These are phyloP conservation scores for Nepenthes mirabilis DNA, from an alignment of 148 eudicot genomes.

Conservation along the genomic window DNA sequence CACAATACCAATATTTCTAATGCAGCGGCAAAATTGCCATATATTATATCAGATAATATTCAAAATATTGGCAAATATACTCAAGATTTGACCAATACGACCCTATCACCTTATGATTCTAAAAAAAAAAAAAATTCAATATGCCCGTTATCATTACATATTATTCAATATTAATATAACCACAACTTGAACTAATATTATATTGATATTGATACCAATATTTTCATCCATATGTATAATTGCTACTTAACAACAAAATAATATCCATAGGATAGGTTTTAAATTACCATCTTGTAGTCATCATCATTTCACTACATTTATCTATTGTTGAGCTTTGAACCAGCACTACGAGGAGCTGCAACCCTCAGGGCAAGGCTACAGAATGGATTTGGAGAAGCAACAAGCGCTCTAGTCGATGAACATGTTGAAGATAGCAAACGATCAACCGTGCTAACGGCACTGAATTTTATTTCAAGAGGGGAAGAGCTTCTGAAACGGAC, in stretches of 20 bases:
- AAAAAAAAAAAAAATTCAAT: too few relatives aligned
- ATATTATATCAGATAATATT: too few relatives aligned
- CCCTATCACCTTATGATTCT: too few relatives aligned
- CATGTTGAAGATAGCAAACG: constrained; percentile 44
- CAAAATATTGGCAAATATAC: too few relatives aligned
- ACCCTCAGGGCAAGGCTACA: constrained; percentile 65
- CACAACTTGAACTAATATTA: too few relatives aligned
- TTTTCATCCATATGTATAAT: too few relatives aligned
- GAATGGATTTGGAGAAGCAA: constrained; percentile 33
- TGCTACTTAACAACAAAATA: neutral
- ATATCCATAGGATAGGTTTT: neutral
- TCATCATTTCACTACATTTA: neutral
- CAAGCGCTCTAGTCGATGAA: constrained; percentile 28
- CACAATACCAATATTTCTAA: too few relatives aligned
- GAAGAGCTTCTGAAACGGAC: constrained; percentile 88
- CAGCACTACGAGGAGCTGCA: constrained; percentile 79
- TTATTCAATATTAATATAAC: too few relatives aligned
- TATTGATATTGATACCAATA: too few relatives aligned
- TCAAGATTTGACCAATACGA: too few relatives aligned
- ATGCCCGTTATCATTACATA: too few relatives aligned
- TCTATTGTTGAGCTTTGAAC: constrained; percentile 1
- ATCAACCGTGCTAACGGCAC: constrained; percentile 23
- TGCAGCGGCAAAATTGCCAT: too few relatives aligned
- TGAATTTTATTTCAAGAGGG: constrained; percentile 60
- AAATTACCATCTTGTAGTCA: neutral